These are phyloP conservation scores for Physcia stellaris DNA, from an alignment of 495 filamentous ascomycete species.

Conservation along the genomic window DNA sequence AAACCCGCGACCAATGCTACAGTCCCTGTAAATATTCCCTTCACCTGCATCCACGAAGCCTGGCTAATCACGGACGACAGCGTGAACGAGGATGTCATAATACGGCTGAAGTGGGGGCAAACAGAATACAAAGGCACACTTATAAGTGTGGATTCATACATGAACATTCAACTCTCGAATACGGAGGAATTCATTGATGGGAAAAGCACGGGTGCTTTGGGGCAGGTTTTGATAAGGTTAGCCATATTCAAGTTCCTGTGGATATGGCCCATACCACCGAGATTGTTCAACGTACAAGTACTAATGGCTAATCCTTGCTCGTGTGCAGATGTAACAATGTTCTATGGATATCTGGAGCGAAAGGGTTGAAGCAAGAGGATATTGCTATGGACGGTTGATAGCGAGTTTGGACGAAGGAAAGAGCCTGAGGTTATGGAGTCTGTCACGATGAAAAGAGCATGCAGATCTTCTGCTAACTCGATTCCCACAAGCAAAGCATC, in stretches of 20 bases:
- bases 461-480: too few relatives aligned
- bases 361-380: constrained; percentile 46
- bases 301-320: constrained; percentile 12
- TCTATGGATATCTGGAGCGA: constrained; percentile 63
- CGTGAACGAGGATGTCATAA: constrained; percentile 77
- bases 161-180: constrained; percentile 86
- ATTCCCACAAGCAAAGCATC: too few relatives aligned
- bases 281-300: neutral
- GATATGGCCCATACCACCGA: neutral
- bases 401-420: too few relatives aligned
- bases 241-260: constrained; percentile 8
- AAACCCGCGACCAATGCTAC: constrained; percentile 82
- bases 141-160: constrained; percentile 91
- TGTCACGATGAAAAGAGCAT: too few relatives aligned
- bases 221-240: constrained; percentile 85
- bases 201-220: constrained; percentile 68
- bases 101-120: constrained; percentile 94
- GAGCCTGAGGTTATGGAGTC: too few relatives aligned
- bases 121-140: constrained; percentile 91
- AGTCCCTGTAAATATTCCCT: constrained; percentile 58
- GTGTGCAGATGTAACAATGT: constrained; percentile 78
- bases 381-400: constrained; percentile 26
- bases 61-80: constrained; percentile 23
- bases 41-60: neutral
- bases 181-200: constrained; percentile 88